Evolutionary conservation across 2,329 filamentous ascomycete species (phyloP), one percentile per base, ranked within the genome.

Genomic region (Coniella lustricola): DNA sequence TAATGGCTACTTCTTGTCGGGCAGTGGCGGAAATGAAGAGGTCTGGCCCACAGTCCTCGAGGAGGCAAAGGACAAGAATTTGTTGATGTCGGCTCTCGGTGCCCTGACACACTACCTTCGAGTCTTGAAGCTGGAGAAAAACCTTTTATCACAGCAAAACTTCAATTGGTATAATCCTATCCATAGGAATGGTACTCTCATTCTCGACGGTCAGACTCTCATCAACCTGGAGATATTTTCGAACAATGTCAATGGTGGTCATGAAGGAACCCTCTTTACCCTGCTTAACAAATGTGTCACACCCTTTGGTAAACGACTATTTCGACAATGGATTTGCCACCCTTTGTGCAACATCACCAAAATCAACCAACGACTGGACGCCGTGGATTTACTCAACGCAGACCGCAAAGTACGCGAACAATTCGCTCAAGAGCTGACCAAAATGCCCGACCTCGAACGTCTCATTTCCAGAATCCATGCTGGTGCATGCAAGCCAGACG

Each of bases 141-240:
- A 87, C 48, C 72, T 97, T 7, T 74, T 98, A 36, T 94, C 89
- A 0, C 86, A 96, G 57, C 85, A 87, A 54, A 95, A 94, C 62
- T 96, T 98, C 62, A 79, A 82, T 45, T 85, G 82, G 76, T 98
- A 98, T 64, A 90, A 86, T 62, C 93, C 93, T 0, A 97, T 98
- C 44, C 79, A 81, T 48, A 85, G 85, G 60, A 95, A 96, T 62
- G 89, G 90, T 12, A 97, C 88, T 25, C 72, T 98, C 38, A 85
- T 98, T 9, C 76, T 98, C 1, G 93, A 98, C 59, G 93, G 93
- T 1, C 93, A 98, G 63, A 97, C 90, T 18, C 74, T 98, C 57
- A 94, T 95, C 72, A 98, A 98, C 60, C 81, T 98, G n/a, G 93
- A 98, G 63, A 80, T 98, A 4, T 98, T 98, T 58, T 79, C 89